Percentiles rank a stretch among this genome's conserved stretches.
Conservation (phyloP, 2,329 filamentous ascomycete genomes). For the Hymenoscyphus albidus region DNA sequence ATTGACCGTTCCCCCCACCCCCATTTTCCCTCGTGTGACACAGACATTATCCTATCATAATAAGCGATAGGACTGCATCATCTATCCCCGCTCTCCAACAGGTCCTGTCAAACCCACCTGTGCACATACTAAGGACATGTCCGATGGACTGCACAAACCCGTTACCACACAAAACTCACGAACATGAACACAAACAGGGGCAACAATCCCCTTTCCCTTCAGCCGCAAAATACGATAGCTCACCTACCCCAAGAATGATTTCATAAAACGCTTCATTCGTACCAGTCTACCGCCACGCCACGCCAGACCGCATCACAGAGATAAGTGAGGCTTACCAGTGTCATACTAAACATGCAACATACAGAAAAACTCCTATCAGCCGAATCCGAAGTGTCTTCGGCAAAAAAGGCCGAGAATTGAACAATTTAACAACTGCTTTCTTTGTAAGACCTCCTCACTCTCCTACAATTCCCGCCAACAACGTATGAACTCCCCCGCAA, state of each 20-base stretch:
- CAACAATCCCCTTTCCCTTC: background rate
- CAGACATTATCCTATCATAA: background rate
- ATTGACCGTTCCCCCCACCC: background rate
- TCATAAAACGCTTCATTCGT: background rate
- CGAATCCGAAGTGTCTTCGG: background rate
- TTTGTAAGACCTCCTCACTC: no score
- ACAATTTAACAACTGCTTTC: no score
- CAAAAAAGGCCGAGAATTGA: no score
- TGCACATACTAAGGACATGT: background rate
- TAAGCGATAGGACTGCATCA: background rate
- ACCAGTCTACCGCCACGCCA: background rate
- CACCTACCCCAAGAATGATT: background rate
- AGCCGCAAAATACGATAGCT: background rate
- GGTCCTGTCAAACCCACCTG: background rate
- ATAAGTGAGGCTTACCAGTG: constrained; percentile 3
- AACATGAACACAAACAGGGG: no score
- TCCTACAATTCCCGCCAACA: no score
- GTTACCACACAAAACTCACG: background rate
- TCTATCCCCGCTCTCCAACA: background rate
- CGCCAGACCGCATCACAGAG: background rate
- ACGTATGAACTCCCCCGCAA: no score
- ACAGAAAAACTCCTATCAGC: constrained; percentile 8
- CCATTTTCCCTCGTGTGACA: background rate
- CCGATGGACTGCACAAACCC: background rate
- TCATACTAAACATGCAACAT: background rate